Evolutionary conservation across 495 filamentous ascomycete species (phyloP).

Genomic region (Aspergillus sparsus): DNA sequence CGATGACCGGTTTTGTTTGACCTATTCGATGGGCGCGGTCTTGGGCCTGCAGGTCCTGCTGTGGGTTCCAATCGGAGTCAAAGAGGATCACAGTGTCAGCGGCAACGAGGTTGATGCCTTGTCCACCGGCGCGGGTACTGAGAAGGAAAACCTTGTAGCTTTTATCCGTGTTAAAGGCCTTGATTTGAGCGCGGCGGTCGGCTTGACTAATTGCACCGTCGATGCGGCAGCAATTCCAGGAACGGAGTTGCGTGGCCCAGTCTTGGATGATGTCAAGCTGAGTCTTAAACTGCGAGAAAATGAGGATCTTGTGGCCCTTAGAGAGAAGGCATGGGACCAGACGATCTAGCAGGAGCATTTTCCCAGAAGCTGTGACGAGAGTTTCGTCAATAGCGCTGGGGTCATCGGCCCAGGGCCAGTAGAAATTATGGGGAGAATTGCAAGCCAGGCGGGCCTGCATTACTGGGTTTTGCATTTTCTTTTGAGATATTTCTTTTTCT

Average conservation of each 20-base stretch:
- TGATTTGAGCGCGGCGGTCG: conserved; percentile 80
- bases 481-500: conserved; percentile 80
- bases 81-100: conserved; percentile 76
- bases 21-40: conserved; percentile 95
- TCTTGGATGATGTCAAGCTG: conserved; percentile 89
- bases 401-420: conserved; percentile 76
- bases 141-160: conserved; percentile 80
- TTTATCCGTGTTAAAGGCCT: conserved; percentile 75
- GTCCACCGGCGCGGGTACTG: conserved; percentile 86
- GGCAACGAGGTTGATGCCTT: conserved; percentile 84
- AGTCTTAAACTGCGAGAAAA: conserved; percentile 96
- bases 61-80: conserved; percentile 94
- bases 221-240: conserved; percentile 84
- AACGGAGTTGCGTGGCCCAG: conserved; percentile 70
- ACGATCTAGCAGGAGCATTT: conserved; percentile 91
- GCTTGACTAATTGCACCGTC: conserved; percentile 83
- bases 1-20: conserved; percentile 85
- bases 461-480: conserved; percentile 93
- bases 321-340: conserved; percentile 75
- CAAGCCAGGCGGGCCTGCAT: conserved; percentile 92
- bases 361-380: conserved; percentile 83
- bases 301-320: conserved; percentile 83
- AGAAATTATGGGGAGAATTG: conserved; percentile 95
- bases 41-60: conserved; percentile 94
- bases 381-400: conserved; percentile 64